phyloP scores from a whole-genome alignment of 179 eudicot genomes.

The Sideroxylon spinosum region DNA sequence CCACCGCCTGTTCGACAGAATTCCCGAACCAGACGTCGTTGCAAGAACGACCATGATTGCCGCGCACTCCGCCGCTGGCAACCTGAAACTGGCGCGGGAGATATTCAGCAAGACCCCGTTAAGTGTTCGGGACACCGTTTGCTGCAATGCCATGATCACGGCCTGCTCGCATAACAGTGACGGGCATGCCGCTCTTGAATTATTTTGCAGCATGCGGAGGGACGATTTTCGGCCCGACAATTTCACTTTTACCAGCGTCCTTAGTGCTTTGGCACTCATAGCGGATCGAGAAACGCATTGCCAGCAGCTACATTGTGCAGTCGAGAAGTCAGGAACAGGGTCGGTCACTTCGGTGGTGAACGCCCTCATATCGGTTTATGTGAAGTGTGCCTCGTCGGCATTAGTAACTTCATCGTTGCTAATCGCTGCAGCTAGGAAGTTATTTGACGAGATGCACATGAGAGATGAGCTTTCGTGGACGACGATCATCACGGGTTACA shows the following conservation, averaged over 20 bases:
- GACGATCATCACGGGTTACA: conserved; percentile 59
- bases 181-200: conserved; percentile 48
- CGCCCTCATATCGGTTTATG: conserved; percentile 54
- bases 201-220: conserved; percentile 42
- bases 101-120: conserved; percentile 58
- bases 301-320: conserved; percentile 55
- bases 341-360: conserved; percentile 47
- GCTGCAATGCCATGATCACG: conserved; percentile 76
- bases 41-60: conserved; percentile 61
- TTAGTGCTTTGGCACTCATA: conserved; percentile 43
- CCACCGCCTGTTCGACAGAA: conserved; percentile 63
- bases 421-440: conserved; percentile 42
- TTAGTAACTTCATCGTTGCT: conserved; percentile 29
- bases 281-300: conserved; percentile 50
- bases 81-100: conserved; percentile 38
- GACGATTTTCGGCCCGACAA: conserved; percentile 40
- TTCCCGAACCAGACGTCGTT: conserved; percentile 58
- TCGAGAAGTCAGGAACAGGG: conserved; percentile 53
- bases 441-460: conserved; percentile 50
- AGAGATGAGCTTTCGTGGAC: conserved; percentile 68
- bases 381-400: conserved; percentile 57
- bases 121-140: conserved; percentile 50
- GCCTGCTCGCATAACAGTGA: conserved; percentile 55
- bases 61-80: conserved; percentile 50
- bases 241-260: conserved; percentile 44